Evolutionary conservation across 257 asterid species (phyloP).

Genomic region (Apocynum venetum): DNA sequence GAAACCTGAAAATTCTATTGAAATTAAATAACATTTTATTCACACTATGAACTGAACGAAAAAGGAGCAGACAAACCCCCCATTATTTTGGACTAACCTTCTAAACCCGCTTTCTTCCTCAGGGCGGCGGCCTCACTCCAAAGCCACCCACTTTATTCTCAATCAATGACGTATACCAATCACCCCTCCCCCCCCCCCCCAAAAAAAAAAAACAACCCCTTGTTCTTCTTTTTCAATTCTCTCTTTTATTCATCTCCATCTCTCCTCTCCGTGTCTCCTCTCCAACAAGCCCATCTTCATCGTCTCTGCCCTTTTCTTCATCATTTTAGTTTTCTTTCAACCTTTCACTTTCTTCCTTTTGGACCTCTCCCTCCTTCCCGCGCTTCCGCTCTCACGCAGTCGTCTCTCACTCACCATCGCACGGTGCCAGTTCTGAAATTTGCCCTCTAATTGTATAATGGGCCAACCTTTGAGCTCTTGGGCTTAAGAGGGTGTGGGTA

Average conservation of each 20-base stretch:
- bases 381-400: background rate
- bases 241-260: no score
- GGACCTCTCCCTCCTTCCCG: background rate
- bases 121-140: background rate
- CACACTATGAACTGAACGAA: background rate
- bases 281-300: background rate
- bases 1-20: background rate
- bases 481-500: no score
- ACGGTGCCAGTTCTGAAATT: background rate
- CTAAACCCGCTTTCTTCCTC: background rate
- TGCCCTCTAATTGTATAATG: background rate
- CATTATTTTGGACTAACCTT: background rate
- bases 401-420: background rate
- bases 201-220: background rate
- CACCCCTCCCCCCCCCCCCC: background rate
- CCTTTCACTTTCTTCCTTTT: background rate
- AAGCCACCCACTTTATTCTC: background rate
- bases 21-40: background rate
- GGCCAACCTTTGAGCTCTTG: no score
- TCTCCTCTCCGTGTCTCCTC: background rate
- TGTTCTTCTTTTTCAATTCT: background rate
- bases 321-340: background rate
- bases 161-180: background rate
- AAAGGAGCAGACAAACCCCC: background rate
- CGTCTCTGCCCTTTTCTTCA: background rate